Conservation (phyloP, 768 basidiomycete species). For the Sporobolomyces phaffii region DNA sequence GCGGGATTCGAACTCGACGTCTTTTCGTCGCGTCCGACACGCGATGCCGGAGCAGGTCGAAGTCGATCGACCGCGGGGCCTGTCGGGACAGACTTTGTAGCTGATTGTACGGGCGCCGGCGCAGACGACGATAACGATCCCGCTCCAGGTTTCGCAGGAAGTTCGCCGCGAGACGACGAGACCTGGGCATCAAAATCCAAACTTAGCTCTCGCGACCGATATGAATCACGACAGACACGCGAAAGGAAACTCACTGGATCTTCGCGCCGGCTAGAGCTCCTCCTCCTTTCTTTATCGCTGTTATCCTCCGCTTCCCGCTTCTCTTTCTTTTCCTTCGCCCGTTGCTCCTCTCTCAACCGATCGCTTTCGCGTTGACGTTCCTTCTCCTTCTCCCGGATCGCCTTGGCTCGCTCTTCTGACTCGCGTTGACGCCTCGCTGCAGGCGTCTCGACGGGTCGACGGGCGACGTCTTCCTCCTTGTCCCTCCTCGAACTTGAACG, state of each 20-base stretch:
- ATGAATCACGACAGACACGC: neutral
- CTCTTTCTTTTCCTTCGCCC: neutral
- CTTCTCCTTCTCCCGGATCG: conserved; percentile 22
- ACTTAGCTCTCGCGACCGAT: too few species aligned
- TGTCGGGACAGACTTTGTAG: too few species aligned
- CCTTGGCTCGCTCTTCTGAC: conserved; percentile 8
- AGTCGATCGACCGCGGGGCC: conserved; percentile 1
- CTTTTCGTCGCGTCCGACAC: neutral
- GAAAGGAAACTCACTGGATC: neutral
- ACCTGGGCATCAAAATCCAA: neutral
- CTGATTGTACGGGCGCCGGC: neutral
- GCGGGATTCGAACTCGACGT: neutral
- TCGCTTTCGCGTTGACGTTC: conserved; percentile 17
- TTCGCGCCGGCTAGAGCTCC: neutral
- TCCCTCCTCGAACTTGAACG: conserved; percentile 1
- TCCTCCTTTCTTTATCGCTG: neutral
- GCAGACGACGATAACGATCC: neutral
- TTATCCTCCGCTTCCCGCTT: conserved; percentile 2
- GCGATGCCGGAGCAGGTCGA: neutral
- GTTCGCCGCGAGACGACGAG: neutral
- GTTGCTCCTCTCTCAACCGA: conserved; percentile 1
- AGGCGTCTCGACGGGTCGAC: neutral
- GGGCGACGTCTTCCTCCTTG: neutral
- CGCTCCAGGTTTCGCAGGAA: conserved; percentile 14
- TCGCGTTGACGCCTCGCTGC: neutral